Evolutionary conservation across 192 early-diverging fungal species (phyloP), one percentile per base, ranked within the genome.

Genomic region (Podila verticillata): DNA sequence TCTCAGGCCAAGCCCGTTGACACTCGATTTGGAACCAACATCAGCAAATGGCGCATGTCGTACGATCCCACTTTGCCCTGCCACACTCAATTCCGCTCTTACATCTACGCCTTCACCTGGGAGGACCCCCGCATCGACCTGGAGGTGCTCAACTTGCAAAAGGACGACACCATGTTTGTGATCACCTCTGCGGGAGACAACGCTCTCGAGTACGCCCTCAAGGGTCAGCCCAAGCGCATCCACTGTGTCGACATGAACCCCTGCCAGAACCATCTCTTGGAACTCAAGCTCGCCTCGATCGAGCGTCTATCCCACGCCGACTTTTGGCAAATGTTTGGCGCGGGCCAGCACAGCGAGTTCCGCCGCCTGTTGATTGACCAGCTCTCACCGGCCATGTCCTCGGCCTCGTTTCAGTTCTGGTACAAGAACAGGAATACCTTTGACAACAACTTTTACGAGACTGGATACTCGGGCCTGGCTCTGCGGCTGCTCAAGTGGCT

Each of bases 191-290:
- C 93, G 0, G 94, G 93, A 29, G 92, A 94, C 83, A 95, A 96
- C 65, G 90, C 90, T 20, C 82, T 95, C 22, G 93, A 95, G 63
- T 96, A 95, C 73, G 91, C 92, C 19, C 68, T 88, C 20, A 87
- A 95, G 68, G 91, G 90, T 47, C 82, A 85, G 20, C 91, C 89
- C 5, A 82, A 87, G 19, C 79, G 89, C 7, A 90, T 96, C 35
- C 93, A 96, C 81, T 92, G 91, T 73, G 88, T 94, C 32, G 95
- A 96, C 79, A 88, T 96, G 86, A 96, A 96, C 68, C 95, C 95
- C n/a, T 96, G 95, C 82, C 95, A 96, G 75, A 96, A 96, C 84
- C 91, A 96, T 74, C 84, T 96, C 64, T 87, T 96, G 19, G 95
- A 96, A 82, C 89, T 96, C 65, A 96, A 96, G 74, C 84, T 96